Evolutionary conservation across 2,329 filamentous ascomycete genomes (phyloP).

Genomic region (Verticillium klebahnii): DNA sequence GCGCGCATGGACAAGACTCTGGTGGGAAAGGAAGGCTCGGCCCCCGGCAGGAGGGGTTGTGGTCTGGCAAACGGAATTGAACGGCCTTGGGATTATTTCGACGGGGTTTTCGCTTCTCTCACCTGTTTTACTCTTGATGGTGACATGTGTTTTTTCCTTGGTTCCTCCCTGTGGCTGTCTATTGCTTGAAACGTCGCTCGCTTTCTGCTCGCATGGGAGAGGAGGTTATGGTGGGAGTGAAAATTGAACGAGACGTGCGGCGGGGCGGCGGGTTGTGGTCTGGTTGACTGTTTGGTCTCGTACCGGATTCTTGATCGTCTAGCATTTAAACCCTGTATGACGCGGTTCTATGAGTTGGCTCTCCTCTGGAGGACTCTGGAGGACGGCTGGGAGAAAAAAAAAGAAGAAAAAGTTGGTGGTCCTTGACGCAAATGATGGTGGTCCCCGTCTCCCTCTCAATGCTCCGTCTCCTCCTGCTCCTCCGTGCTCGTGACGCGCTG

Average conservation of each 20-base stretch:
- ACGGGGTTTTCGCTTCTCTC: neutral
- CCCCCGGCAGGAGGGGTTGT: neutral
- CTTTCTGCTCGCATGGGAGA: neutral
- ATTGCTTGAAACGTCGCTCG: neutral
- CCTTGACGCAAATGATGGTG: neutral
- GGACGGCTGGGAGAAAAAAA: constrained; percentile 2
- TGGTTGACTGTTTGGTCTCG: neutral
- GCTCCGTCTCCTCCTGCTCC: constrained; percentile 58
- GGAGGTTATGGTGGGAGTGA: neutral
- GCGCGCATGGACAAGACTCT: constrained; percentile 4
- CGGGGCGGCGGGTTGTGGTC: neutral
- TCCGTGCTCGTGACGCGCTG: constrained; percentile 18
- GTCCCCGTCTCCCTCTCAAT: constrained; percentile 11
- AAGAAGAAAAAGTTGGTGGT: neutral
- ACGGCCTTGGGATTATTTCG: neutral
- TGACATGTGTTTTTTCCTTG: neutral
- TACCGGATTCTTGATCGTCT: neutral
- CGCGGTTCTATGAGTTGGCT: neutral
- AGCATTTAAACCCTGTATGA: neutral
- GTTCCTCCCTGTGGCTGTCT: neutral
- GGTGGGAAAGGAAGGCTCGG: neutral
- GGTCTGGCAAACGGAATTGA: neutral
- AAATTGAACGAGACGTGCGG: neutral
- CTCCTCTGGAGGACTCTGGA: neutral
- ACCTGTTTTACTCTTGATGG: neutral